Conservation (phyloP, 441 rosid genomes). For the Aleurites moluccanus region DNA sequence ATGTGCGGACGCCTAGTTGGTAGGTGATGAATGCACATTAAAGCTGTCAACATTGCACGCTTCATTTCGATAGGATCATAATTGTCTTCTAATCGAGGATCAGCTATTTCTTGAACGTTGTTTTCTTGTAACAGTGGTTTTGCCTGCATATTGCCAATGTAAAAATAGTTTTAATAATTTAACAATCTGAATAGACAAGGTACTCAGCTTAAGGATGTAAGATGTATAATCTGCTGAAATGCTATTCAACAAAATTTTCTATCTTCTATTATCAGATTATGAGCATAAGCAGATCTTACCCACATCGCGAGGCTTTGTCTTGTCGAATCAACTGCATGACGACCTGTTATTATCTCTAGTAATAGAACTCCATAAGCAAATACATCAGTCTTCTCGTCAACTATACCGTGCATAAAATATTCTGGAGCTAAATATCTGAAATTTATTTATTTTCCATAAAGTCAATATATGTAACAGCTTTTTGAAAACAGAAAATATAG, state of each 20-base stretch:
- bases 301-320: constrained; percentile 79
- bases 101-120: constrained; percentile 48
- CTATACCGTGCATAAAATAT: constrained; percentile 90
- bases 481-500: constrained; percentile 9
- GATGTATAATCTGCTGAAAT: no score
- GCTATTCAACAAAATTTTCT: no score
- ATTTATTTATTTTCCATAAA: constrained; percentile 1
- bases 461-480: background rate
- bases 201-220: no score
- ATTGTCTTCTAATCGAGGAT: constrained; percentile 56
- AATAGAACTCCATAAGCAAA: constrained; percentile 80
- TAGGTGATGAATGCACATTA: constrained; percentile 66
- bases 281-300: constrained; percentile 43
- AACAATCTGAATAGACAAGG: background rate
- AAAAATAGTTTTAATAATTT: background rate
- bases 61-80: constrained; percentile 66
- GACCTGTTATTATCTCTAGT: constrained; percentile 82
- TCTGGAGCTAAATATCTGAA: constrained; percentile 86
- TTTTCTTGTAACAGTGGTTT: constrained; percentile 63
- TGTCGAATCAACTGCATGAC: constrained; percentile 73
- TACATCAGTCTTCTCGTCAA: constrained; percentile 78
- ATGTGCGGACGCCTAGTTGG: constrained; percentile 69
- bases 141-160: constrained; percentile 36
- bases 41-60: constrained; percentile 63
- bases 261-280: background rate